These are phyloP conservation scores for Phoenix dactylifera DNA, from an alignment of 176 grass and related monocot species.

Conservation along the genomic window DNA sequence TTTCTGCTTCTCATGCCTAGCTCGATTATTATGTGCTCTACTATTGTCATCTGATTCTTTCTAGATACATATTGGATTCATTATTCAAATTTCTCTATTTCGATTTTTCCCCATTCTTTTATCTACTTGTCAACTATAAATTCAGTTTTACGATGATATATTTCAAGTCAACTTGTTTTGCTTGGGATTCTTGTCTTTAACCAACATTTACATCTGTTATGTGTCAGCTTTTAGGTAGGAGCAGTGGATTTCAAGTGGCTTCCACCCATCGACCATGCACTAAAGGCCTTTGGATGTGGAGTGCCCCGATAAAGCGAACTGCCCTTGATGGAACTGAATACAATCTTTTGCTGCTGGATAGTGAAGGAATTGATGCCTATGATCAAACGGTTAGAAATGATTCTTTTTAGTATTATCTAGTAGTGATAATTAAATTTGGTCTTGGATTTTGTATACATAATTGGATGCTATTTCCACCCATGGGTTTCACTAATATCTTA, in stretches of 20 bases:
- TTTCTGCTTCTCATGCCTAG: too few relatives aligned
- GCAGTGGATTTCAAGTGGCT: conserved; percentile 70
- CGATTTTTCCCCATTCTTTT: too few relatives aligned
- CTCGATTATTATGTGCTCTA: too few relatives aligned
- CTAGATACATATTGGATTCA: too few relatives aligned
- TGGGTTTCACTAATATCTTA: too few relatives aligned
- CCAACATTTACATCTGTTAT: conserved; percentile 4
- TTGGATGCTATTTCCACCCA: neutral
- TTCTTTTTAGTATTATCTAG: conserved; percentile 6
- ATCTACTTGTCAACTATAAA: neutral
- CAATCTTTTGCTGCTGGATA: conserved; percentile 63
- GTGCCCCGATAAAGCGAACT: conserved; percentile 58
- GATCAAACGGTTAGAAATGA: conserved; percentile 50
- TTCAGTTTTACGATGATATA: neutral
- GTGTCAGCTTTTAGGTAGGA: conserved; percentile 58
- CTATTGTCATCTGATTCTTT: too few relatives aligned
- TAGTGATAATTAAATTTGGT: neutral
- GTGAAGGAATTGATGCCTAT: conserved; percentile 81
- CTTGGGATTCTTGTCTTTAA: too few relatives aligned
- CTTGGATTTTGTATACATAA: neutral
- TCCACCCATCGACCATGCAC: conserved; percentile 78
- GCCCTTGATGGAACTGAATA: conserved; percentile 79
- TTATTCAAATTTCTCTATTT: too few relatives aligned
- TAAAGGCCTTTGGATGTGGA: conserved; percentile 91
- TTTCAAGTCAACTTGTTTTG: neutral